phyloP scores from a whole-genome alignment of 495 filamentous ascomycete species.

The Rhypophila decipiens region DNA sequence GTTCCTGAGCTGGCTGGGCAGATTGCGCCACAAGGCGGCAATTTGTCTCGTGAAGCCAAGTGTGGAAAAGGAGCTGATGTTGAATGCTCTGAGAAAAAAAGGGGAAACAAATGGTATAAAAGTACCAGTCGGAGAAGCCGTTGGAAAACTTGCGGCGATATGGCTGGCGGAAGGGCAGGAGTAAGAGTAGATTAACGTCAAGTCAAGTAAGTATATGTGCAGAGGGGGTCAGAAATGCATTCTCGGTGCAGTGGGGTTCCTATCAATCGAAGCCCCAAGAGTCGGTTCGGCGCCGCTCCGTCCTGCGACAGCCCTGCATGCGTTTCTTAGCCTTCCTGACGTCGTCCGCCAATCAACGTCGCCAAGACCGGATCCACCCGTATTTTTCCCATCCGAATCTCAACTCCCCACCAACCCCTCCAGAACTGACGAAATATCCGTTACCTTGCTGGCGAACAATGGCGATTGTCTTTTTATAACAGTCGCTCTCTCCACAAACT shows the following conservation, averaged over 20 bases:
- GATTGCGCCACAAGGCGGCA: too few species aligned
- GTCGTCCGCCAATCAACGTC: background rate
- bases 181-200: too few species aligned
- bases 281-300: background rate
- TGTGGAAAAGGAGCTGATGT: too few species aligned
- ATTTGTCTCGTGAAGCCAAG: too few species aligned
- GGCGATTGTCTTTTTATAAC: background rate
- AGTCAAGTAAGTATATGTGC: constrained; percentile 1
- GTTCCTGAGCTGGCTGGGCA: too few species aligned
- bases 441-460: background rate
- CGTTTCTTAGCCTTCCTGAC: background rate
- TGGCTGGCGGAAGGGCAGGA: background rate
- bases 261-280: constrained; percentile 2
- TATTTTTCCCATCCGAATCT: background rate
- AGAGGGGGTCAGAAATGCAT: constrained; percentile 12
- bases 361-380: background rate
- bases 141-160: too few species aligned
- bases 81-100: too few species aligned
- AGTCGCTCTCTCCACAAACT: too few species aligned
- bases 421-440: constrained; percentile 15
- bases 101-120: too few species aligned
- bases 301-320: constrained; percentile 8
- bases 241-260: constrained; percentile 24
- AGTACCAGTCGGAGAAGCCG: too few species aligned
- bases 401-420: constrained; percentile 4